Evolutionary conservation across 2,329 filamentous ascomycete genomes (phyloP), one percentile per base, ranked within the genome.

Genomic region (Pseudocercospora fuligena): DNA sequence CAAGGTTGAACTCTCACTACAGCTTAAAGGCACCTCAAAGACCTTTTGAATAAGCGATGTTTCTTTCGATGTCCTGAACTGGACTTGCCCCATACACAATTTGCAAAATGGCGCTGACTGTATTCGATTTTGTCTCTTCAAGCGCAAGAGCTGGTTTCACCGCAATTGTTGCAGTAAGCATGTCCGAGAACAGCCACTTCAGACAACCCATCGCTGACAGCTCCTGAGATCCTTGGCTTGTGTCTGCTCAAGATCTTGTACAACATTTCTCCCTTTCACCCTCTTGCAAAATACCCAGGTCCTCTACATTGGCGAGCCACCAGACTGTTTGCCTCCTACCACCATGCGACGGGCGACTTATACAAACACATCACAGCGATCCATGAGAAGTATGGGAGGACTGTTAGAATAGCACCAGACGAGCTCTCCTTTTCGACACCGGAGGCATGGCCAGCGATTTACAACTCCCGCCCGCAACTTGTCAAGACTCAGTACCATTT

Each of bases 331-430:
- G 67, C 67, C 12, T 69, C 69, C 1, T 72, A 72, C 36, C 69
- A 73, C 36, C 69, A 71, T 36, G 65, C 69, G 14, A 61, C 66
- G 1, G 72, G 72, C 16, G 66, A 70, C 29, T 64, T 73, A 9
- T 72, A 70, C 59, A 46, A 71, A 16, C 56, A 72, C 27, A 75
- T 76, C 21, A 68, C 71, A 11, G 56, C 66, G 0, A 65, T 75
- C 0, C 74, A 76, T n/a, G 60, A 73, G 21, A 46, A 69, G 47
- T 73, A 73, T 47, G 74, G 74, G 19, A 51, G 66, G 7, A 70
- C 73, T 19, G 71, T 76, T 14, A 72, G 74, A 5, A 72, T 76
- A 60, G 72, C 74, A 16, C 74, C 74, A 2, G 73, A 74, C 36
- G 74, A 76, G 54, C 69, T 76, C 3, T 73, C 71, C 16, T 71